Percentiles rank a stretch among this genome's conserved stretches.
These are phyloP conservation scores for Pseudogymnoascus sp. DNA, from an alignment of 2,329 filamentous ascomycete genomes.

Conservation along the genomic window DNA sequence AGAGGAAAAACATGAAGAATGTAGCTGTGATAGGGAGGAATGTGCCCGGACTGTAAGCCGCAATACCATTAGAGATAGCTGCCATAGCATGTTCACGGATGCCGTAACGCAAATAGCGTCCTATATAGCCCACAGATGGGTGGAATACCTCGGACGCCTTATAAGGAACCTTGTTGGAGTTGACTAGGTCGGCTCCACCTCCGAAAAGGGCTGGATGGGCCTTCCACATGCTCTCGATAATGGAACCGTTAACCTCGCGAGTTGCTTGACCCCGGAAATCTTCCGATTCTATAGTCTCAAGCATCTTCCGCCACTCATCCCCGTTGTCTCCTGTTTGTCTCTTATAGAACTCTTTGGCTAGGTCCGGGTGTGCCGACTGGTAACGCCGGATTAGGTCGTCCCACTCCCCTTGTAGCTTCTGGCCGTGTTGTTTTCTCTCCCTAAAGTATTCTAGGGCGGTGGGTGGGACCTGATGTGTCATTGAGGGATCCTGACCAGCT, in stretches of 20 bases:
- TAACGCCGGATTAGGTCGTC: no score
- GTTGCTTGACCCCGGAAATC: background rate
- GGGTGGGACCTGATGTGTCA: no score
- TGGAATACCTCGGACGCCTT: conserved; percentile 36
- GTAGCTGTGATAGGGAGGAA: conserved; percentile 37
- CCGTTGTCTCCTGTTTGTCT: no score
- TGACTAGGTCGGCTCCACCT: conserved; percentile 35
- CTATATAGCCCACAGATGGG: conserved; percentile 32
- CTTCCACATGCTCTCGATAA: conserved; percentile 21
- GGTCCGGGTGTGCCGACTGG: no score
- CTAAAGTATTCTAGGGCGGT: no score
- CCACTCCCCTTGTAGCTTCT: no score
- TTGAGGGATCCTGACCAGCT: no score
- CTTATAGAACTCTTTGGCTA: no score
- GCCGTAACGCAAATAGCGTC: conserved; percentile 29
- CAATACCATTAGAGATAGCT: conserved; percentile 32
- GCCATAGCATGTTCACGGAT: conserved; percentile 40
- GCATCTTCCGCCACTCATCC: no score
- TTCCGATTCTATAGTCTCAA: no score
- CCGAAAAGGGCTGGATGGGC: conserved; percentile 16
- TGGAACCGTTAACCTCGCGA: conserved; percentile 34
- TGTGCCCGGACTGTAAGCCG: conserved; percentile 34
- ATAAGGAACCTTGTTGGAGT: conserved; percentile 32
- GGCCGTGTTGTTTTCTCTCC: no score
- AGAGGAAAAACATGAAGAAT: conserved; percentile 42